phyloP scores from a whole-genome alignment of 148 eudicot genomes.

The Rheum nobile region DNA sequence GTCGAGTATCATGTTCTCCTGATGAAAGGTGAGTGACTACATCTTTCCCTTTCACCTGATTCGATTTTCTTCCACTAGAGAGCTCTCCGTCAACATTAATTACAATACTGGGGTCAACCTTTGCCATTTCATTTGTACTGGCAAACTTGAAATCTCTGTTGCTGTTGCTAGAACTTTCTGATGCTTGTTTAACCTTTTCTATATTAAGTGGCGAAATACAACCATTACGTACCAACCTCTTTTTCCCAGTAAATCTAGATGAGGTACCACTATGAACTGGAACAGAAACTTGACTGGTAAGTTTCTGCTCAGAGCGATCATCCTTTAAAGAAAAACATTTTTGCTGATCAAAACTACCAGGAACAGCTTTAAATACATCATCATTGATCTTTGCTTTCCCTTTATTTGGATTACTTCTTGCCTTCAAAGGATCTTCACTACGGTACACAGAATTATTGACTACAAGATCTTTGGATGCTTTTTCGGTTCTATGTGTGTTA shows the following conservation, averaged over 20 bases:
- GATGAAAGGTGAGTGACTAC: constrained; percentile 21
- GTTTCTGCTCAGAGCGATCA: constrained; percentile 17
- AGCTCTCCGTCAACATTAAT: constrained; percentile 26
- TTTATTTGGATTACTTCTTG: constrained; percentile 16
- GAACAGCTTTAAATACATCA: constrained; percentile 19
- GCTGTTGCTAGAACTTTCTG: constrained; percentile 22
- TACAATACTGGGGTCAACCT: constrained; percentile 20
- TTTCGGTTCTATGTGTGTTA: constrained; percentile 7
- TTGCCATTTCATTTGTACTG: constrained; percentile 10
- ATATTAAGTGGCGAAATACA: constrained; percentile 71
- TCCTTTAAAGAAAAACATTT: constrained; percentile 1
- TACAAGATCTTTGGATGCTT: constrained; percentile 14
- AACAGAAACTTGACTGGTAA: constrained; percentile 16
- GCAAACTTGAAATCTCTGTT: constrained; percentile 11
- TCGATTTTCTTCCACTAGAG: constrained; percentile 27
- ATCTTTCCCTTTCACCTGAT: constrained; percentile 43
- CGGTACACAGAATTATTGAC: constrained; percentile 13
- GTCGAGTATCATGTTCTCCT: constrained; percentile 13
- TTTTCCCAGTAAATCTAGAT: constrained; percentile 25
- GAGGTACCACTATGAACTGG: constrained; percentile 18
- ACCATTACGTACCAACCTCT: constrained; percentile 74
- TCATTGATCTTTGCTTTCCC: constrained; percentile 28
- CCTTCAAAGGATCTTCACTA: constrained; percentile 11
- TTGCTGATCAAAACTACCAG: constrained; percentile 19
- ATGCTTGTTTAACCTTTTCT: constrained; percentile 42